Evolutionary conservation across 495 filamentous ascomycete species (phyloP).

Genomic region (Lepidopterella palustris): DNA sequence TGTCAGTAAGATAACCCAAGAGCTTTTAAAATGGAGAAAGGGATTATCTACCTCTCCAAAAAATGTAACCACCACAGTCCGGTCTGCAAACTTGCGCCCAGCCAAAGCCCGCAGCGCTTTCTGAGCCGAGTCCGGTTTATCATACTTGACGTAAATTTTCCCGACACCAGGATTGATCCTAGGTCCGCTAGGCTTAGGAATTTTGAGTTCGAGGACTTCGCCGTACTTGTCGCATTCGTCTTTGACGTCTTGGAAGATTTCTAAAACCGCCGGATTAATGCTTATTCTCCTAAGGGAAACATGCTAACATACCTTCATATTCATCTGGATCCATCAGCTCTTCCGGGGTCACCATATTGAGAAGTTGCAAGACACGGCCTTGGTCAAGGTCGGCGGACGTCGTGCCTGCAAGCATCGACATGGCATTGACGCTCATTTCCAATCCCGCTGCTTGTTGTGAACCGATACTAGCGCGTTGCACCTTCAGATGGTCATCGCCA

Average conservation of each 20-base stretch:
- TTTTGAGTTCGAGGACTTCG: slow-evolving; percentile 73
- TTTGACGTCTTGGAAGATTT: slow-evolving; percentile 87
- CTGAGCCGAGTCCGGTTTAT: slow-evolving; percentile 66
- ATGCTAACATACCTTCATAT: slow-evolving; percentile 65
- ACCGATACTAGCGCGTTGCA: slow-evolving; percentile 83
- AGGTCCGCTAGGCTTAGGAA: slow-evolving; percentile 77
- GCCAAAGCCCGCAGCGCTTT: slow-evolving; percentile 80
- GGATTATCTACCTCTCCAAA: slow-evolving; percentile 59
- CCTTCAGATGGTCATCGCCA: slow-evolving; percentile 77
- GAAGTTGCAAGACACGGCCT: slow-evolving; percentile 75
- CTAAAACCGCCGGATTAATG: slow-evolving; percentile 43
- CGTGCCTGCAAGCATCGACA: slow-evolving; percentile 97
- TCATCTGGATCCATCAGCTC: slow-evolving; percentile 91
- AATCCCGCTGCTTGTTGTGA: slow-evolving; percentile 81
- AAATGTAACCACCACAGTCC: slow-evolving; percentile 92
- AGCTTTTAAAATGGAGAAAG: not conserved
- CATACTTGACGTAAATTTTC: slow-evolving; percentile 96
- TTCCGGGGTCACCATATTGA: slow-evolving; percentile 97
- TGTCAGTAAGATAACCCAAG: slow-evolving; percentile 23
- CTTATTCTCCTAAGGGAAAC: not conserved
- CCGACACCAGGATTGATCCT: slow-evolving; percentile 83
- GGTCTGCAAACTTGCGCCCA: slow-evolving; percentile 88
- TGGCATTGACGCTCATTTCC: slow-evolving; percentile 95
- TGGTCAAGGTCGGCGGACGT: slow-evolving; percentile 63
- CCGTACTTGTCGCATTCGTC: slow-evolving; percentile 93